Evolutionary conservation across 305 asterid genomes (phyloP), one percentile per base, ranked within the genome.

Genomic region (Vinca major): DNA sequence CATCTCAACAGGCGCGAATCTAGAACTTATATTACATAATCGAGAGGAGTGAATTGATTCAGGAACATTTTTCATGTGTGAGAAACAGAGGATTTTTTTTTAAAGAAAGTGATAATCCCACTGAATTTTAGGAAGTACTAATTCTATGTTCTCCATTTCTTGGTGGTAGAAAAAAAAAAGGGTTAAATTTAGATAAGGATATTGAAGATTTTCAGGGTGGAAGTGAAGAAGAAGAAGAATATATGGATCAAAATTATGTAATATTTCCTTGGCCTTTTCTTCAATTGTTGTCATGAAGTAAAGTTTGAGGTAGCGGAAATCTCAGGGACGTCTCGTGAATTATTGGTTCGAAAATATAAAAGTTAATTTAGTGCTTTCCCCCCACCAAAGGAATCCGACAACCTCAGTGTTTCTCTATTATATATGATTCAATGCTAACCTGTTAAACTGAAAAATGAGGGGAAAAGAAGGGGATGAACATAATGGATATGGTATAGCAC

Each of bases 281-380:
- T 65, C 58, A n/a, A n/a, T n/a, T 41, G 2, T 41, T 75, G 65
- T 26, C 33, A 26, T 74, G 67, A 72, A 82, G 75, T 69, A 51
- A 78, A 80, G 77, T 61, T 61, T 26, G 33, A 26, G 33, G 33
- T 1, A 26, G 33, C 74, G 74, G 33, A 74, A 74, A 79, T 72
- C 77, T 87, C 93, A 91, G 84, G 85, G 81, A 73, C 67, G 73
- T 80, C 96, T 70, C 92, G 96, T 91, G 96, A 89, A 71, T 84
- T 77, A 44, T 83, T 80, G 90, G 82, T 86, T 88, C 68, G 69
- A 77, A 79, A 75, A 80, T 54, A n/a, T 47, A 43, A 60, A 36
- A 61, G 71, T 8, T n/a, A 56, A 7, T 26, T 26, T 26, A 26
- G 33, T 26, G 5, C 8, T 41, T 41, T 41, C 2, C 2, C 2